Evolutionary conservation across 208 protist species (phyloP), one percentile per base, ranked within the genome.

Genomic region (Porcisia hertigi): DNA sequence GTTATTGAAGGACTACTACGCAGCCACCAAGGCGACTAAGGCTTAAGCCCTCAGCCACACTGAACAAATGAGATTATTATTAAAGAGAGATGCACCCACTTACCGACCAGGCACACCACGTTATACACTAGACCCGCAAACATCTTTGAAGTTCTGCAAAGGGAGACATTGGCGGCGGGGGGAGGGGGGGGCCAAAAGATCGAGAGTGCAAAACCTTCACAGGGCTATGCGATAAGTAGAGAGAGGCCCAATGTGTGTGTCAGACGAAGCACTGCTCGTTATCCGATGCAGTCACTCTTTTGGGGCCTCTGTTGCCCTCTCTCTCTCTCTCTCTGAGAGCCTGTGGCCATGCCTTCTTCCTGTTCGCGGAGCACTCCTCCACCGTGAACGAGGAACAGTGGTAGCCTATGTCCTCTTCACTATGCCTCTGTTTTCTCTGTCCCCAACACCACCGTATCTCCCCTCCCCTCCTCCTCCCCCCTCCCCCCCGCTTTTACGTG

Each of bases 1-100:
- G 9, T 58, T 88, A 16, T 41, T 89, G 53, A 76, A 77, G 52
- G 82, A 87, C 53, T 85, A 79, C 66, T 69, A 69, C 0, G 73
- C 67, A 45, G 59, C 59, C 57, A 76, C 30, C 7, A 58, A 11
- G 6, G 43, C 11, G 5, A 12, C 30, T 49, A 23, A 6, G 66
- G 9, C 9, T 43, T 71, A 57, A 49, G 30, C 25, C 14, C 41
- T 67, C 41, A n/a, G 25, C 30, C 14, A 30, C 7, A 9, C 2
- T 4, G 54, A 25, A 36, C 36, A 5, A 47, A 3, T 2, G 20
- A 45, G 16, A 59, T 60, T n/a, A 65, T 18, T 52, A 52, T 52
- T 14, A 12, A 5, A 52, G 47, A 52, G 11, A 52, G 11, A 5
- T 5, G 11, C 8, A 5, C 47, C 47, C 47, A 52, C 47, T 52